Percentiles rank a stretch among this genome's conserved stretches.
These are phyloP conservation scores for Tolypocladium nubicola DNA, from an alignment of 2,329 filamentous ascomycete species.

Conservation along the genomic window DNA sequence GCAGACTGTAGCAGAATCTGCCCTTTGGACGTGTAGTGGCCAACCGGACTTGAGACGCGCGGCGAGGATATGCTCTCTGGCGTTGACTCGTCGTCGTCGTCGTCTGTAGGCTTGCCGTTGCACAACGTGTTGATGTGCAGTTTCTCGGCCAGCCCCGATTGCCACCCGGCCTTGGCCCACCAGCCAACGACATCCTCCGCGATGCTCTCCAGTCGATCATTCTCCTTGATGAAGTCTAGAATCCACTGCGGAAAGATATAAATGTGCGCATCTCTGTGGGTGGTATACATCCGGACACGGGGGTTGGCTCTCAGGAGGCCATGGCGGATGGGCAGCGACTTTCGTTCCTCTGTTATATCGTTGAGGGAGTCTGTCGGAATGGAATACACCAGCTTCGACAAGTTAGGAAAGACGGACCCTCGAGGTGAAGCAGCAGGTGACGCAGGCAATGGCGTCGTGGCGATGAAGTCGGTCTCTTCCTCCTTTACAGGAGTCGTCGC, in stretches of 20 bases:
- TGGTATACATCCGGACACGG: slow-evolving; percentile 68
- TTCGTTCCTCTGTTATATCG: slow-evolving; percentile 68
- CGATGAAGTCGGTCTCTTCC: slow-evolving; percentile 88
- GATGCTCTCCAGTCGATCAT: slow-evolving; percentile 76
- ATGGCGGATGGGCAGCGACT: slow-evolving; percentile 63
- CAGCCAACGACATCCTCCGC: slow-evolving; percentile 87
- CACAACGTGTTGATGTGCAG: slow-evolving; percentile 58
- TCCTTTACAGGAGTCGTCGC: slow-evolving; percentile 66
- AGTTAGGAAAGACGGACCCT: slow-evolving; percentile 53
- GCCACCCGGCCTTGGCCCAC: slow-evolving; percentile 95
- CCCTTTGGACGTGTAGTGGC: slow-evolving; percentile 3
- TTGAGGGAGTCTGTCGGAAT: slow-evolving; percentile 85
- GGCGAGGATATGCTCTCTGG: slow-evolving; percentile 17
- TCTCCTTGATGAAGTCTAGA: slow-evolving; percentile 68
- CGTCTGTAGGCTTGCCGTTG: slow-evolving; percentile 24
- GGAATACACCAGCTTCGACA: slow-evolving; percentile 74
- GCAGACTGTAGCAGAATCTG: background rate
- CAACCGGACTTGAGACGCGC: slow-evolving; percentile 10
- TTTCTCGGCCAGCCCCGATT: slow-evolving; percentile 68
- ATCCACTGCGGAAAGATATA: slow-evolving; percentile 93
- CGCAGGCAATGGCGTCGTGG: slow-evolving; percentile 56
- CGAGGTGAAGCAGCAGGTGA: slow-evolving; percentile 34
- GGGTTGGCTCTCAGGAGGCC: slow-evolving; percentile 66
- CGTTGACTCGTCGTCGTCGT: slow-evolving; percentile 26
- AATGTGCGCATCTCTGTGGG: slow-evolving; percentile 82